Conservation (phyloP, 495 filamentous ascomycete species). For the Aspergillus mulundensis region DNA sequence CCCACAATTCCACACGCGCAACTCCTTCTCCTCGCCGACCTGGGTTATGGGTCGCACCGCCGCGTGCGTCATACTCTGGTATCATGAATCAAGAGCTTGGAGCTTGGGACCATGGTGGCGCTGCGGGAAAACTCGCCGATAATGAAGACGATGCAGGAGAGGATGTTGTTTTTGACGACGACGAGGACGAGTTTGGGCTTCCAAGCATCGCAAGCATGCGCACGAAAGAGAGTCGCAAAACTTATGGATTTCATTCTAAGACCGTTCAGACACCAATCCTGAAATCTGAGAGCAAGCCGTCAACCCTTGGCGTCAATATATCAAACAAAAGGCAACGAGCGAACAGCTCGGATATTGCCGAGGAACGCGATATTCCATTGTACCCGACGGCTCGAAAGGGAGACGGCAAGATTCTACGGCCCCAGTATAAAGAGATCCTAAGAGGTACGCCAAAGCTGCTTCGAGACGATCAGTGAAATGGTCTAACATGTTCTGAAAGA, state of each 20-base stretch:
- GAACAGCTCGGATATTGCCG: constrained; percentile 85
- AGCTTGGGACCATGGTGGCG: constrained; percentile 69
- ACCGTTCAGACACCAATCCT: constrained; percentile 44
- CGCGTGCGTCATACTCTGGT: constrained; percentile 66
- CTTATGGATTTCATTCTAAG: constrained; percentile 41
- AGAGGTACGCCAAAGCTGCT: constrained; percentile 47
- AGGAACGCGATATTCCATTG: constrained; percentile 78
- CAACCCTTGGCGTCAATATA: constrained; percentile 33
- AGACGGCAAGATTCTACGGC: constrained; percentile 91
- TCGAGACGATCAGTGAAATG: background rate
- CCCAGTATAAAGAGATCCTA: constrained; percentile 95
- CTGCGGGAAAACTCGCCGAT: constrained; percentile 16
- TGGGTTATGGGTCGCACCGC: constrained; percentile 52
- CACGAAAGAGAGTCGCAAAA: constrained; percentile 56
- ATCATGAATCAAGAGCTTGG: constrained; percentile 71
- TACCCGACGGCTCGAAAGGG: constrained; percentile 84
- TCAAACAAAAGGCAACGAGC: constrained; percentile 46
- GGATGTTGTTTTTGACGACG: constrained; percentile 73
- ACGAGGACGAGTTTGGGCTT: constrained; percentile 92
- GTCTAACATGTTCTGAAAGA: constrained; percentile 45
- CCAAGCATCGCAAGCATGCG: constrained; percentile 88
- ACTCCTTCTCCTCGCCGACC: constrained; percentile 54
- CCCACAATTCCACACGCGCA: constrained; percentile 32
- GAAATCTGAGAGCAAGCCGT: constrained; percentile 20
- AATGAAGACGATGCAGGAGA: constrained; percentile 58